Percentiles rank a stretch among this genome's conserved stretches.
Conservation (phyloP, 371 early-diverging fungal genomes). For the Dichotomocladium elegans region DNA sequence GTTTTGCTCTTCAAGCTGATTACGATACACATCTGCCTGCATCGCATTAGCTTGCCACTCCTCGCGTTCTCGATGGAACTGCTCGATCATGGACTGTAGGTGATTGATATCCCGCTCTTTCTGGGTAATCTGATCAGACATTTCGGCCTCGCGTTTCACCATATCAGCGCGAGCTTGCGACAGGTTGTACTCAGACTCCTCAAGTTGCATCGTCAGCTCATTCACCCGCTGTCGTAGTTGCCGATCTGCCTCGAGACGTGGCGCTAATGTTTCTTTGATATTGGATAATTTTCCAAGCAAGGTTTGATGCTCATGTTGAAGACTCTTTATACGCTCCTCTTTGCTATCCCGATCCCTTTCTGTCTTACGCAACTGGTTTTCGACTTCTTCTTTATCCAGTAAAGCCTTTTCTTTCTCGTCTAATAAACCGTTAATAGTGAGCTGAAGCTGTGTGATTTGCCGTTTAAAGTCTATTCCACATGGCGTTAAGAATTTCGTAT, state of each 20-base stretch:
- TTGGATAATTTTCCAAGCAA: conserved; percentile 30
- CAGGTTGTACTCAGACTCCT: conserved; percentile 9
- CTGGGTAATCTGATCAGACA: conserved; percentile 13
- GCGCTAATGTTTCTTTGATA: conserved; percentile 37
- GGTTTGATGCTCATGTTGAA: conserved; percentile 41
- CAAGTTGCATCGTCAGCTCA: conserved; percentile 24
- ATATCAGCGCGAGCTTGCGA: conserved; percentile 22
- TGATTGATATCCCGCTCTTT: conserved; percentile 26
- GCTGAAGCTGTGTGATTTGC: conserved; percentile 34
- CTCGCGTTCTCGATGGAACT: conserved; percentile 58
- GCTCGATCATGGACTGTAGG: conserved; percentile 44
- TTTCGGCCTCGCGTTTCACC: conserved; percentile 26
- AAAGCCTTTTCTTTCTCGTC: conserved; percentile 35
- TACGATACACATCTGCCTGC: conserved; percentile 53
- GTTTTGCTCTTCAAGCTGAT: conserved; percentile 44
- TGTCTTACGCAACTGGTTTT: conserved; percentile 10
- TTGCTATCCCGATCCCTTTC: conserved; percentile 11
- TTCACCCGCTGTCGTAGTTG: conserved; percentile 26
- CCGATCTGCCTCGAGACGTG: conserved; percentile 41
- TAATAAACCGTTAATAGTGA: conserved; percentile 25
- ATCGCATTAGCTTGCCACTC: conserved; percentile 60
- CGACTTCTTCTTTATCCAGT: conserved; percentile 30
- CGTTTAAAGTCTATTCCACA: conserved; percentile 28
- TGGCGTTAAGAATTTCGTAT: background rate
- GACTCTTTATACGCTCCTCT: conserved; percentile 19